These are phyloP conservation scores for Blastobotrys illinoisensis DNA, from an alignment of 1,139 yeast genomes.

Conservation along the genomic window DNA sequence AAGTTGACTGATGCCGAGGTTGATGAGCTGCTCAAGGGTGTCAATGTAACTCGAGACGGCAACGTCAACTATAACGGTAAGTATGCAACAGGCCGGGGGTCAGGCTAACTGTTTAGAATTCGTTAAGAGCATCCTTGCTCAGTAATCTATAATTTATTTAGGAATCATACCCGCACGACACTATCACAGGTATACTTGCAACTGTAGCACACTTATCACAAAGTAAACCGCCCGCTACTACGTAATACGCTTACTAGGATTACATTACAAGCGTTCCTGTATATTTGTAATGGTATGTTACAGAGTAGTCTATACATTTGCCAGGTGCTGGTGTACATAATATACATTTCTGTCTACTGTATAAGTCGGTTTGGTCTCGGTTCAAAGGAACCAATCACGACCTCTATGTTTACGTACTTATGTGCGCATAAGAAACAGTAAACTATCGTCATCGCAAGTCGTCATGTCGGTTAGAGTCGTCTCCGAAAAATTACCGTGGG, in stretches of 20 bases:
- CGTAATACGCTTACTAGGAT: too few species aligned
- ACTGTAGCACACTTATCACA: too few species aligned
- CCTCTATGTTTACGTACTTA: not conserved
- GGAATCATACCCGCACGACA: not conserved
- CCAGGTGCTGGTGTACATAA: too few species aligned
- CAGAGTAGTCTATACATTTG: not conserved
- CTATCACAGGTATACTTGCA: too few species aligned
- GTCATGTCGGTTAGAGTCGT: not conserved
- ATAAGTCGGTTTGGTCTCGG: not conserved
- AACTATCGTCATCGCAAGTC: not conserved
- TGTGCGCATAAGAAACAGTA: not conserved
- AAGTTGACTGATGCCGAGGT: slow-evolving; percentile 86
- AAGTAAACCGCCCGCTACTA: too few species aligned
- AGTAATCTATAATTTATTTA: slow-evolving; percentile 36
- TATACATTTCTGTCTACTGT: too few species aligned
- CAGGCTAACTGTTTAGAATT: slow-evolving; percentile 39
- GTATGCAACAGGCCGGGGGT: slow-evolving; percentile 33
- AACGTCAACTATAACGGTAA: slow-evolving; percentile 73
- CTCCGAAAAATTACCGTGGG: not conserved
- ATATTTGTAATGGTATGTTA: too few species aligned
- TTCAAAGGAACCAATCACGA: not conserved
- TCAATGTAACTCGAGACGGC: slow-evolving; percentile 88
- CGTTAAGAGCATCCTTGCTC: slow-evolving; percentile 89
- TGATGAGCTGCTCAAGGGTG: slow-evolving; percentile 92
- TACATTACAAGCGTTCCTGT: too few species aligned